Percentiles rank a stretch among this genome's conserved stretches.
Conservation (phyloP, 2,329 filamentous ascomycete species). For the Fusarium illudens region DNA sequence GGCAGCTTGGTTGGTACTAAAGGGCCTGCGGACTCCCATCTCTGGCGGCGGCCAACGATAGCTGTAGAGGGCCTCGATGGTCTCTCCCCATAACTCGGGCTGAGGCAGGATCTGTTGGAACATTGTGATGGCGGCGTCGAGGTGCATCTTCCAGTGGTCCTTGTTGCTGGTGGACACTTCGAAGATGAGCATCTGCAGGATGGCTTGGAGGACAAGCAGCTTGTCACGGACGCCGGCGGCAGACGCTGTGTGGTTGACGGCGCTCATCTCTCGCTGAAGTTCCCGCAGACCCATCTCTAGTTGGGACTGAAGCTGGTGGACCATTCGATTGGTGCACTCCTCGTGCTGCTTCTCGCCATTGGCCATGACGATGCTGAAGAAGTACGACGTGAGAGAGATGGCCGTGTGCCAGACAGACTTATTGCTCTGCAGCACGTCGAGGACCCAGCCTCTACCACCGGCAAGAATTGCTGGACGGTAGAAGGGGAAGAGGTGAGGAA, state of each 20-base stretch:
- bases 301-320: conserved; percentile 53
- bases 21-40: conserved; percentile 47
- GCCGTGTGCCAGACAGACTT: conserved; percentile 66
- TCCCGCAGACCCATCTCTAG: conserved; percentile 55
- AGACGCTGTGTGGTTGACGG: conserved; percentile 46
- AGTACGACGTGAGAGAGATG: conserved; percentile 65
- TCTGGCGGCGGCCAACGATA: conserved; percentile 48
- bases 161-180: conserved; percentile 57
- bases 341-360: conserved; percentile 45
- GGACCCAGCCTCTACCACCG: conserved; percentile 68
- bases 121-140: conserved; percentile 58
- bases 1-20: conserved; percentile 57
- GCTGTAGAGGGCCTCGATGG: conserved; percentile 45
- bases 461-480: conserved; percentile 65
- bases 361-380: conserved; percentile 58
- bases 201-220: conserved; percentile 57
- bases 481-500: conserved; percentile 70
- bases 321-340: conserved; percentile 48
- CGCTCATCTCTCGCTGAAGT: conserved; percentile 53
- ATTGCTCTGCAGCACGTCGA: conserved; percentile 65
- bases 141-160: conserved; percentile 60
- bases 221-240: conserved; percentile 45
- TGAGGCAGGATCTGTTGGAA: conserved; percentile 56
- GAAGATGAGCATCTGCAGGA: conserved; percentile 63
- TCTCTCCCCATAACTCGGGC: conserved; percentile 49